Evolutionary conservation across 2,329 filamentous ascomycete genomes (phyloP).

Genomic region (Fusarium cyanostomum): DNA sequence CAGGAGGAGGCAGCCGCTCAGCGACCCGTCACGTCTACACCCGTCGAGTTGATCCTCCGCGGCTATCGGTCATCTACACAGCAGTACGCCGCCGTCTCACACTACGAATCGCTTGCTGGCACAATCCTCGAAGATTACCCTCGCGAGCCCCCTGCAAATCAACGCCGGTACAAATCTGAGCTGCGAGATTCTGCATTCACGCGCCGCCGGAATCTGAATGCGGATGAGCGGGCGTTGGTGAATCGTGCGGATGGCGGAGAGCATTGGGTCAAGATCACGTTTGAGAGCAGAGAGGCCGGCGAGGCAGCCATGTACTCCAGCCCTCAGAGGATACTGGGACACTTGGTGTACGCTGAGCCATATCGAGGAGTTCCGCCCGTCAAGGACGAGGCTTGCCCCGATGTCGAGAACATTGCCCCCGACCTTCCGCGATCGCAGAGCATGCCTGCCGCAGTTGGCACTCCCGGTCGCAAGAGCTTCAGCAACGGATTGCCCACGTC

Average conservation of each 20-base stretch:
- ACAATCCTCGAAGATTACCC: constrained; percentile 93
- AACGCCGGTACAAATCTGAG: constrained; percentile 76
- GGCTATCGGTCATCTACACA: constrained; percentile 74
- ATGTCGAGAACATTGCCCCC: constrained; percentile 53
- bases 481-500: constrained; percentile 46
- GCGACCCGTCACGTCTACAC: constrained; percentile 52
- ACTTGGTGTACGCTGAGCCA: constrained; percentile 75
- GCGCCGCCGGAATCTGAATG: constrained; percentile 70
- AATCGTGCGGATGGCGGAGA: constrained; percentile 83
- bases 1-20: constrained; percentile 53
- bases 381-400: constrained; percentile 70
- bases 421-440: constrained; percentile 49
- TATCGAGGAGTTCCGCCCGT: constrained; percentile 72
- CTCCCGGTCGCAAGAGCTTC: constrained; percentile 43
- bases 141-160: constrained; percentile 78
- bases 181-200: constrained; percentile 77
- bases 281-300: constrained; percentile 77
- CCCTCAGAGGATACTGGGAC: constrained; percentile 75
- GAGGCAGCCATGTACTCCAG: constrained; percentile 75
- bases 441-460: constrained; percentile 46
- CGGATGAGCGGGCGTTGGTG: constrained; percentile 79
- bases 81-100: constrained; percentile 87
- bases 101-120: constrained; percentile 88
- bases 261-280: constrained; percentile 92
- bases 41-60: constrained; percentile 83